Evolutionary conservation across 768 basidiomycete species (phyloP).

Genomic region (Rickenella mellea): DNA sequence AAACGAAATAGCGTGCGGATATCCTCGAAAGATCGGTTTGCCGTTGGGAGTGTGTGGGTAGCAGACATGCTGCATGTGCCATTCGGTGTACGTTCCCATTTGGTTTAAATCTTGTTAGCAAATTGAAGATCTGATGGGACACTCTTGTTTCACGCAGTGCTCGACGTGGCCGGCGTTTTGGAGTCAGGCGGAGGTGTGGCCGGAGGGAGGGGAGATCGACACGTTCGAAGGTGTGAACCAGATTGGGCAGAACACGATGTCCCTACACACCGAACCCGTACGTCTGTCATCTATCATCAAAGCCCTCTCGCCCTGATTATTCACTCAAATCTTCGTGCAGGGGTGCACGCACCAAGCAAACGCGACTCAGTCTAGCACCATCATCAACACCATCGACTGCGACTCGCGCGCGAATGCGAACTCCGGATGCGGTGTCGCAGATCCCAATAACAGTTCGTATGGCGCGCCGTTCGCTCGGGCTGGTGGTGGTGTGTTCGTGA

Average conservation of each 20-base stretch:
- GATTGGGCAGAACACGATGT: constrained; percentile 54
- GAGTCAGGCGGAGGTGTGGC: constrained; percentile 53
- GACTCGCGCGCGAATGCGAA: constrained; percentile 44
- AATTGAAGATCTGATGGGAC: not conserved
- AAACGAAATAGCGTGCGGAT: constrained; percentile 68
- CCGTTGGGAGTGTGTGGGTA: constrained; percentile 54
- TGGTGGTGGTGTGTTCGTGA: constrained; percentile 69
- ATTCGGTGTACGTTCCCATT: constrained; percentile 38
- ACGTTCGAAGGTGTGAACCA: constrained; percentile 77
- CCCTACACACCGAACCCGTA: constrained; percentile 59
- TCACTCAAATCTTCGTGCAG: constrained; percentile 9
- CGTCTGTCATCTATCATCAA: constrained; percentile 9
- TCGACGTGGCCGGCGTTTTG: constrained; percentile 66
- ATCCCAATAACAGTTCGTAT: constrained; percentile 46
- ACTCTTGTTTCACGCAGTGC: constrained; percentile 33
- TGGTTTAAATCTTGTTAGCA: constrained; percentile 3
- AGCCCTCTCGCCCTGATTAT: not conserved
- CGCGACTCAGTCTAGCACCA: constrained; percentile 39
- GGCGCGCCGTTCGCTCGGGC: constrained; percentile 56
- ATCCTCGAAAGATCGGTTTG: constrained; percentile 41
- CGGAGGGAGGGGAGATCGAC: constrained; percentile 65
- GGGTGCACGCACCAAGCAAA: constrained; percentile 47
- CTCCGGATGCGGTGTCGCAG: constrained; percentile 55
- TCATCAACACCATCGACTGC: constrained; percentile 52
- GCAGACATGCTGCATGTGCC: constrained; percentile 59